These are phyloP conservation scores for Myxozyma kluyveri DNA, from an alignment of 805 yeast species.

Conservation along the genomic window DNA sequence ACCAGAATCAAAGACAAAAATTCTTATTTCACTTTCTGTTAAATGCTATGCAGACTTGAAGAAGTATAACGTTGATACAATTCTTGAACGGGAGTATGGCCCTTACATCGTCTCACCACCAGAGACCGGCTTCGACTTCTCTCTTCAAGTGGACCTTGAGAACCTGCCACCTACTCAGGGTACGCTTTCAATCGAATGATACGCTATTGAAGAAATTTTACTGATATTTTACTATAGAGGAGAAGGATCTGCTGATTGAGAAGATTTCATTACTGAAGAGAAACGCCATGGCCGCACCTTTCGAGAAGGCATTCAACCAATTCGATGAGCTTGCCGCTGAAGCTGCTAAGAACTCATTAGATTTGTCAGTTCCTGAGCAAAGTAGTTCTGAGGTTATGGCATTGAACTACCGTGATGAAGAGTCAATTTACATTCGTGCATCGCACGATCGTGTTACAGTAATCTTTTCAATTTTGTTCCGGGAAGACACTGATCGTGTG, in stretches of 20 bases:
- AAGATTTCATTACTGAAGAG: constrained; percentile 76
- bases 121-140: constrained; percentile 81
- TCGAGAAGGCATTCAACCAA: constrained; percentile 76
- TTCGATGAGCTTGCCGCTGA: constrained; percentile 63
- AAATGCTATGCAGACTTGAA: constrained; percentile 74
- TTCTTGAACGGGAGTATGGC: constrained; percentile 49
- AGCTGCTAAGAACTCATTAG: constrained; percentile 40
- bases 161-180: constrained; percentile 39
- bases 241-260: constrained; percentile 53
- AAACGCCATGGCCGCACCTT: constrained; percentile 88
- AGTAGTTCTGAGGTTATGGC: constrained; percentile 57
- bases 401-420: constrained; percentile 88
- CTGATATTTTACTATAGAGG: constrained; percentile 40
- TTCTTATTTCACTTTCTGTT: constrained; percentile 67
- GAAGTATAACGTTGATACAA: constrained; percentile 53
- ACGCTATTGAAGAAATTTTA: background rate
- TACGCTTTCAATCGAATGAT: background rate
- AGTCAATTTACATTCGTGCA: constrained; percentile 85
- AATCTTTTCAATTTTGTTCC: constrained; percentile 87
- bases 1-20: constrained; percentile 65
- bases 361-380: constrained; percentile 43
- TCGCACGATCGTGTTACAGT: constrained; percentile 96
- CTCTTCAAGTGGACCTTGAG: constrained; percentile 64
- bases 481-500: constrained; percentile 93
- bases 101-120: constrained; percentile 48